Conservation (phyloP, 495 filamentous ascomycete genomes). For the Penicillium bialowiezense region DNA sequence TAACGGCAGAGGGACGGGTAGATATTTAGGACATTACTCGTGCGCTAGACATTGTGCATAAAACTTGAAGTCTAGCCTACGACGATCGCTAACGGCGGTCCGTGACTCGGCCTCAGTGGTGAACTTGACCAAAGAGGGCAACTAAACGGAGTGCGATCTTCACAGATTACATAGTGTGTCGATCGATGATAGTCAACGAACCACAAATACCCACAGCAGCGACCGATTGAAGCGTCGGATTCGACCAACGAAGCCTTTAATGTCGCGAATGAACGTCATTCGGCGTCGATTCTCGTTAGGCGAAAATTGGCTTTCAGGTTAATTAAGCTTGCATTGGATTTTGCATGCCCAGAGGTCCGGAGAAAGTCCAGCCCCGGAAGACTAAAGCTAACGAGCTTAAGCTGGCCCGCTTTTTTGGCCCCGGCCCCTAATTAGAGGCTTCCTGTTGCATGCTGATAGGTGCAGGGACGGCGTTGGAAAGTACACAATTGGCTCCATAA, state of each 20-base stretch:
- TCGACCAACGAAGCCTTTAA: background rate
- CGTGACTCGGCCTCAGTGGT: background rate
- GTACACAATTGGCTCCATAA: too few species aligned
- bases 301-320: too few species aligned
- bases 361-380: too few species aligned
- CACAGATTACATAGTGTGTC: background rate
- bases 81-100: background rate
- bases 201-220: background rate
- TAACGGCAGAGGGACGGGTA: background rate
- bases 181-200: background rate
- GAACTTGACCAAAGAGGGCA: background rate
- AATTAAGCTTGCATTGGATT: too few species aligned
- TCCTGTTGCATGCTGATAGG: too few species aligned
- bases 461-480: too few species aligned
- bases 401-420: too few species aligned
- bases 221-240: too few species aligned
- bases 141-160: conserved; percentile 4
- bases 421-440: too few species aligned
- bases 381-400: too few species aligned
- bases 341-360: too few species aligned
- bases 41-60: background rate
- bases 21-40: background rate
- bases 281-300: background rate
- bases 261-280: background rate
- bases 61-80: background rate